Conservation (phyloP, 305 asterid genomes). For the Fraxinus xanthoxyloides region DNA sequence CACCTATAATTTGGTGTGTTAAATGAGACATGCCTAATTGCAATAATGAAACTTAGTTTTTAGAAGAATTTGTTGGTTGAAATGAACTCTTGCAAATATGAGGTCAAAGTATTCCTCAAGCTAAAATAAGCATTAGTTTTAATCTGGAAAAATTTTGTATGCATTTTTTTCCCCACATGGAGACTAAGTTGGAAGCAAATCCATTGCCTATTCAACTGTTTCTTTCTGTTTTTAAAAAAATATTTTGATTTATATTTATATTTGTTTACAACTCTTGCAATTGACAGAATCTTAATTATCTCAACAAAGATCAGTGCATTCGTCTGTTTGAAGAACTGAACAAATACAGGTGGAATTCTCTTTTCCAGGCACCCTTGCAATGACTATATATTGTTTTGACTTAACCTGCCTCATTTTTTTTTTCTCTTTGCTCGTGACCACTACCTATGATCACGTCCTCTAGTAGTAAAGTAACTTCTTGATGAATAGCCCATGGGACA, state of each 20-base stretch:
- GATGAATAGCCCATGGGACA: neutral
- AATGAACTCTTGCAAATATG: neutral
- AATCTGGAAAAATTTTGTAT: neutral
- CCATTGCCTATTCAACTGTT: neutral
- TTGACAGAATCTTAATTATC: conserved; percentile 63
- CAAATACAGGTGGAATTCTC: conserved; percentile 69
- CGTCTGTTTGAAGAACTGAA: conserved; percentile 84
- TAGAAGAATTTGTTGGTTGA: neutral
- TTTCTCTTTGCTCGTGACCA: neutral
- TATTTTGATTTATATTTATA: neutral
- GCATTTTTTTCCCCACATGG: neutral
- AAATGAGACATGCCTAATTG: neutral
- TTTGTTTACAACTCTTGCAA: conserved; percentile 13
- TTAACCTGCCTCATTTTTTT: neutral
- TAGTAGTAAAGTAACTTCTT: neutral
- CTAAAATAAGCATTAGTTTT: neutral
- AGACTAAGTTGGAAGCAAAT: neutral
- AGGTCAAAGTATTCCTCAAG: neutral
- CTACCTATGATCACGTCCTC: neutral
- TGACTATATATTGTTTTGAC: neutral
- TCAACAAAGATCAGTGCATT: conserved; percentile 80
- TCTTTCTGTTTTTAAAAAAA: neutral
- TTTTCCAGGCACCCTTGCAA: neutral
- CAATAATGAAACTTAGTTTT: neutral
- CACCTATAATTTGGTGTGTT: neutral